phyloP scores from a whole-genome alignment of 2,329 filamentous ascomycete species.

The Septoria petroselini region DNA sequence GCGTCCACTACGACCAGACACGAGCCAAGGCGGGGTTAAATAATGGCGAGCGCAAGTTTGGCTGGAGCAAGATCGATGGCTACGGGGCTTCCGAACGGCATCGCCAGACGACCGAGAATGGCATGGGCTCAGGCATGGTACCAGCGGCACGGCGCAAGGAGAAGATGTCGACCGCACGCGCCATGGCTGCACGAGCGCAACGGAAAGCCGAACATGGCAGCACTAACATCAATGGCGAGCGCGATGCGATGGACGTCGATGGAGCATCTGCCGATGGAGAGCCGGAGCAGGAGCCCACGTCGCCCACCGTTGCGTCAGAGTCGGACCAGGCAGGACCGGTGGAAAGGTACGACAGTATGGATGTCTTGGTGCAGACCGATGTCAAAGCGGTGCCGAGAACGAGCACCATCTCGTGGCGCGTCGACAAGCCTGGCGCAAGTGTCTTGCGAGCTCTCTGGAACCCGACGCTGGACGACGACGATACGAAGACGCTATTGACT shows the following conservation, averaged over 20 bases:
- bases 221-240: conserved; percentile 42
- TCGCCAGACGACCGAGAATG: conserved; percentile 20
- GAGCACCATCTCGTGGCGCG: conserved; percentile 36
- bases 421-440: conserved; percentile 34
- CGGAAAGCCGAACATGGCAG: conserved; percentile 35
- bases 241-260: conserved; percentile 48
- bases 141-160: conserved; percentile 20
- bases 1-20: conserved; percentile 50
- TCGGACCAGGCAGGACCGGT: conserved; percentile 28
- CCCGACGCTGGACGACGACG: conserved; percentile 24
- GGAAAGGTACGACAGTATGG: conserved; percentile 36
- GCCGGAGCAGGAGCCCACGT: conserved; percentile 30
- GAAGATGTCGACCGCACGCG: conserved; percentile 21
- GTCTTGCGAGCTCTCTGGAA: conserved; percentile 36
- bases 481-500: conserved; percentile 32
- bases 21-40: conserved; percentile 23
- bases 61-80: conserved; percentile 29
- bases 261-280: conserved; percentile 30
- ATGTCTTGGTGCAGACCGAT: conserved; percentile 38
- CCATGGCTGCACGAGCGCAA: conserved; percentile 35
- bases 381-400: conserved; percentile 35
- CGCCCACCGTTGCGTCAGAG: conserved; percentile 31
- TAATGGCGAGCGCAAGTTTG: conserved; percentile 28
- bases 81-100: conserved; percentile 26
- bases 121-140: conserved; percentile 15